Evolutionary conservation across 2,329 filamentous ascomycete species (phyloP).

Genomic region (Xylaria sp.): DNA sequence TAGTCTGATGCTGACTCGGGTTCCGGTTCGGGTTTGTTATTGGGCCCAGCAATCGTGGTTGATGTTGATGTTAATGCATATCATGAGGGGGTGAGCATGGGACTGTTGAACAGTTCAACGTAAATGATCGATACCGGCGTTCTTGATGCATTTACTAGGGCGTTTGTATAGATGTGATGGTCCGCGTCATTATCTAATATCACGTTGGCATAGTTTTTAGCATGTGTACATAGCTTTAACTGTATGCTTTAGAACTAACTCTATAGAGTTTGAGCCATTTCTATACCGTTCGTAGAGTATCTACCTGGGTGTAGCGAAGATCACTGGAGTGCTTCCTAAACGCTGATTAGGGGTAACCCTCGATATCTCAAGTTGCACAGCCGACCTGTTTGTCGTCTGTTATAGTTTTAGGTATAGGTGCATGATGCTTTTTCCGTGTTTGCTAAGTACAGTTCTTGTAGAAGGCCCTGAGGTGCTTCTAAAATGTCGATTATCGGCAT

Average conservation of each 20-base stretch:
- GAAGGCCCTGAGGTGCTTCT: too few species aligned
- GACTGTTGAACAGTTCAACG: constrained; percentile 4
- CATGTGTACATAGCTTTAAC: constrained; percentile 1
- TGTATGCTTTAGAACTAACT: background rate
- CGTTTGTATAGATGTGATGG: constrained; percentile 23
- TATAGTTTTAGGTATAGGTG: background rate
- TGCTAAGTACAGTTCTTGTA: background rate
- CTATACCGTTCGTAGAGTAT: background rate
- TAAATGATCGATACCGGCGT: constrained; percentile 14
- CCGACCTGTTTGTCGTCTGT: background rate
- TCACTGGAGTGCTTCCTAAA: background rate
- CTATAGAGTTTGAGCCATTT: background rate
- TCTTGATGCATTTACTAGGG: constrained; percentile 21
- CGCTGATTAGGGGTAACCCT: background rate
- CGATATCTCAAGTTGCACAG: background rate
- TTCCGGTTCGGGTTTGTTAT: background rate
- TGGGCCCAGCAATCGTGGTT: background rate
- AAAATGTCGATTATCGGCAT: too few species aligned
- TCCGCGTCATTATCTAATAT: constrained; percentile 4
- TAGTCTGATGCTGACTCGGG: background rate
- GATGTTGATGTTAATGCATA: constrained; percentile 10
- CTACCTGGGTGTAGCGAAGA: background rate
- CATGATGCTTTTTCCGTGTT: background rate
- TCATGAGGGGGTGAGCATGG: constrained; percentile 13
- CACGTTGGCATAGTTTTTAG: background rate